phyloP scores from a whole-genome alignment of 2,329 filamentous ascomycete genomes.

The Bisporella sp. region DNA sequence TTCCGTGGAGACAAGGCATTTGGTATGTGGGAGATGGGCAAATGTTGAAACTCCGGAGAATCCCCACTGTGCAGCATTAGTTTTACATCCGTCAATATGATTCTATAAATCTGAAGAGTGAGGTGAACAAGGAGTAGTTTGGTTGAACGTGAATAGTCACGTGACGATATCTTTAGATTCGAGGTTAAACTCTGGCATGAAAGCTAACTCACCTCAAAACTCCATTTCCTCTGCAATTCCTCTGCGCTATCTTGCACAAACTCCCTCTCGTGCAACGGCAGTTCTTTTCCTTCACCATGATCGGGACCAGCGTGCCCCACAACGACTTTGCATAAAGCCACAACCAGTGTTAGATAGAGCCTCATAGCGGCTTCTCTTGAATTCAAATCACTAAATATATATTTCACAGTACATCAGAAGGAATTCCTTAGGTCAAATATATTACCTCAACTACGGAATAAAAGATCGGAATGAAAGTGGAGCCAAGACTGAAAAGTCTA shows the following conservation, averaged over 20 bases:
- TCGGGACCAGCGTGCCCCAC: conserved; percentile 6
- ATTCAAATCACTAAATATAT: too few relatives aligned
- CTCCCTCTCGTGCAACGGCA: conserved; percentile 31
- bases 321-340: conserved; percentile 1
- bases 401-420: too few relatives aligned
- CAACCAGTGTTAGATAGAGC: neutral
- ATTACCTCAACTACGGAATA: too few relatives aligned
- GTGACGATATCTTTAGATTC: too few relatives aligned
- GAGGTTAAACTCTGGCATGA: neutral
- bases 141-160: too few relatives aligned
- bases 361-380: neutral
- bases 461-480: too few relatives aligned
- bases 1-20: conserved; percentile 60
- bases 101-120: too few relatives aligned
- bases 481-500: too few relatives aligned
- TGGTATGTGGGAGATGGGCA: conserved; percentile 62
- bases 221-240: conserved; percentile 51
- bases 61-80: conserved; percentile 38
- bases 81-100: neutral
- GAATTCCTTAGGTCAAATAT: too few relatives aligned
- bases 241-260: conserved; percentile 44
- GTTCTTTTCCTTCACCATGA: conserved; percentile 25
- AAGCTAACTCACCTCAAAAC: conserved; percentile 40
- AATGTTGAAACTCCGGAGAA: conserved; percentile 73
- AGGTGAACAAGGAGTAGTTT: too few relatives aligned